Conservation (phyloP, 2,329 filamentous ascomycete genomes). For the Epichloe uncinata region DNA sequence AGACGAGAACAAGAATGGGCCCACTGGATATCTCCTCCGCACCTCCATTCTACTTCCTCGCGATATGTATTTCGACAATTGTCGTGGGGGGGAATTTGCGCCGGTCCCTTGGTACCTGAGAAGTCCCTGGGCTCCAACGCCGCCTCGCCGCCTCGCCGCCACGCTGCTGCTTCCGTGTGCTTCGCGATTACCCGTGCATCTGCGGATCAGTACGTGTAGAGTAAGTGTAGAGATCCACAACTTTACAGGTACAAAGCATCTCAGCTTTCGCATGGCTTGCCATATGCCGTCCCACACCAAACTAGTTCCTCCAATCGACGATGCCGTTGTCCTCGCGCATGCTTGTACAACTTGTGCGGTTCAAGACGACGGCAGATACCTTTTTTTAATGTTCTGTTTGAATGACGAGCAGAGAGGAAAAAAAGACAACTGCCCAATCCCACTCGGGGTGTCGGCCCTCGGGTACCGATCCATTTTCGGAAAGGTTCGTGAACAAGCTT, state of each 20-base stretch:
- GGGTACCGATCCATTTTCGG: too few species aligned
- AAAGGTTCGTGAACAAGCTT: too few species aligned
- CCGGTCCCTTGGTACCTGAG: not conserved
- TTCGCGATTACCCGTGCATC: not conserved
- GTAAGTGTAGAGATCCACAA: not conserved
- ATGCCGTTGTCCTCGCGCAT: not conserved
- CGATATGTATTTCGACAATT: not conserved
- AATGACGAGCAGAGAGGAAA: not conserved
- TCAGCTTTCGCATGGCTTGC: slow-evolving; percentile 2
- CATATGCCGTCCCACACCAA: not conserved
- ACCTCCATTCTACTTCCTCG: not conserved
- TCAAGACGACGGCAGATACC: not conserved
- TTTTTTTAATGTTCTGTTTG: not conserved
- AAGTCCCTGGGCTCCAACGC: not conserved
- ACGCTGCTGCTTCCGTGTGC: not conserved
- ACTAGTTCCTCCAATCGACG: not conserved
- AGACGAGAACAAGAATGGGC: not conserved
- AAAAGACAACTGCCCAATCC: not conserved
- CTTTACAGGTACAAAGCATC: too few species aligned
- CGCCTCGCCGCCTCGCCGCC: not conserved
- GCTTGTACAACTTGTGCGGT: not conserved
- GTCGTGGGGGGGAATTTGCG: not conserved
- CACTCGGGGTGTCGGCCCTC: too few species aligned
- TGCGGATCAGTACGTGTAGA: not conserved
- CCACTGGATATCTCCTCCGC: not conserved